Evolutionary conservation across 169 alveolate genomes (phyloP), one percentile per base, ranked within the genome.

Genomic region (Eimeria falciformis): DNA sequence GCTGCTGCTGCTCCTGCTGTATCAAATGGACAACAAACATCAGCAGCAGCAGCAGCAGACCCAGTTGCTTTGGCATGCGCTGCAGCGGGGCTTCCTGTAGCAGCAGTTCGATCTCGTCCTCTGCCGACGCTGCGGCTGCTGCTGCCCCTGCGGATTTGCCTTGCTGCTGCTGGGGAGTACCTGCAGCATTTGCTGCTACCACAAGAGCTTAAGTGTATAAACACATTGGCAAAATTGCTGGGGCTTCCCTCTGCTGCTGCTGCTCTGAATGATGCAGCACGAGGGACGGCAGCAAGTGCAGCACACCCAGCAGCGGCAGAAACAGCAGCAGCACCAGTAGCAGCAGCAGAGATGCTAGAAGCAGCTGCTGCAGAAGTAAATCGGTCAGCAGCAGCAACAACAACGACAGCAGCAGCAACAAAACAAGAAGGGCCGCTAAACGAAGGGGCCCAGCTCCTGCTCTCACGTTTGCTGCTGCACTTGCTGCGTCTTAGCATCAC

Each of bases 31-130:
- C 6, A 23, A 58, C 37, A 23, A 58, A 12, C 71, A 6, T 5
- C 79, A 68, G 79, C 79, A 68, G 79, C 79, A 68, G 79, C 79
- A n/a, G 47, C 79, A 68, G 79, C 37, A 68, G 79, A 68, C 27
- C 46, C 33, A 25, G 79, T 68, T n/a, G 79, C 79, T 29, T 18
- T 68, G 18, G 79, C 79, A n/a, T 68, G 79, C 45, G 79, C 79
- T 68, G 79, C 79, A 68, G 79, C 79, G 18, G 79, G 79, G 37
- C 37, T 68, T 33, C 79, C 79, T 33, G 23, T 68, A 23, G 79
- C 46, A 2, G 12, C 79, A 7, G 62, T 50, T 23, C 21, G 79
- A 33, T 5, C 47, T 45, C 21, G 43, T 5, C 79, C 79, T 12
- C 79, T 68, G 46, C 79, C 5, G 43, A 68, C 79, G 45, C 79